Base-by-base conservation (phyloP, 2,329 filamentous ascomycete genomes). In the Elsinoe perseae region DNA sequence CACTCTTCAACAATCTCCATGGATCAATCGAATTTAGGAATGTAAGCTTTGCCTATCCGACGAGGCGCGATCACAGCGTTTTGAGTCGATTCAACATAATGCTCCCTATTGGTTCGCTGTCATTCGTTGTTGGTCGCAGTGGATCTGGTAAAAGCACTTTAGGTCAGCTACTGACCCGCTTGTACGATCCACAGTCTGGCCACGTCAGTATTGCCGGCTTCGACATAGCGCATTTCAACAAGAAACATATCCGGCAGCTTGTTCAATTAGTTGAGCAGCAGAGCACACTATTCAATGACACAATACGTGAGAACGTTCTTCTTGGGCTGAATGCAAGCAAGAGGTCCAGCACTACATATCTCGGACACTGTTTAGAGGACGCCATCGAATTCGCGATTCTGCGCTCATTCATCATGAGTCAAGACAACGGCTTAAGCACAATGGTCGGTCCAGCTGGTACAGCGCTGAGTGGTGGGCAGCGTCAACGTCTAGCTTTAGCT, bases 131-230 rank as follows among this genome's bases (percentile, higher is more conserved):
- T 50, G 93, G 92, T 0, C 80, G 79, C 64, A 95, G 89, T 64
- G 93, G 93, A 0, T 95, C 89, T 1, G 92, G 92, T 0, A 97
- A 97, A 69, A 95, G 89, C 63, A 97, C 92, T 0, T 66, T 97
- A 1, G 84, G 86, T 1, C 89, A 89, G 65, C 76, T 97, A 0
- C 76, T 97, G 0, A 77, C 90, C 52, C 81, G 84, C 10, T 87
- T 95, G 63, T 95, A 96, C 65, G 74, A 80, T 5, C 81, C 87
- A 0, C 69, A 72, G 0, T 72, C 72, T 0, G 92, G 91, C 0
- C 69, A 79, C 0, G 83, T 96, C 14, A 67, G 78, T 0, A 73
- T 97, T 8, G 89, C 95, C 64, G 83, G 80, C 0, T 67, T 78
- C 1, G 72, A 80, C 0, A 72, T 93, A 2, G 67, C 79, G n/a